Evolutionary conservation across 306 rosid species (phyloP).

Genomic region (Benincasa hispida): DNA sequence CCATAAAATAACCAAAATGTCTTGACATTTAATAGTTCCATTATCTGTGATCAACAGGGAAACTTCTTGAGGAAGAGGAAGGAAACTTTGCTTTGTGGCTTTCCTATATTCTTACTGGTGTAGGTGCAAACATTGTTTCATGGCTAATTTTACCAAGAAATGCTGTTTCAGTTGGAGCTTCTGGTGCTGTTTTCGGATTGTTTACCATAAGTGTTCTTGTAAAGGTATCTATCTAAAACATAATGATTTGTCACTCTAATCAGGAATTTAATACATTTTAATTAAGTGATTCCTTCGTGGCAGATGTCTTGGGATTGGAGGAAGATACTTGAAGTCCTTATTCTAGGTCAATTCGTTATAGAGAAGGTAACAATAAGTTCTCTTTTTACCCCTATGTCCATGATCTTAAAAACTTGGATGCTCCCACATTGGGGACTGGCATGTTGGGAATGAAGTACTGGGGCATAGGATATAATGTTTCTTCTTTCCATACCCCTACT

Average conservation of each 20-base stretch:
- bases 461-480: too few relatives aligned
- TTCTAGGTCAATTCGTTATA: constrained; percentile 86
- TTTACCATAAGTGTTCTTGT: constrained; percentile 85
- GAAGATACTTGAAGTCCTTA: constrained; percentile 95
- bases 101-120: constrained; percentile 79
- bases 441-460: neutral
- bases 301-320: constrained; percentile 99
- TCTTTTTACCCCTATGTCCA: neutral
- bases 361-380: constrained; percentile 50
- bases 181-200: constrained; percentile 94
- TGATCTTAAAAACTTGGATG: neutral
- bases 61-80: constrained; percentile 98
- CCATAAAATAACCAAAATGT: neutral
- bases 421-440: neutral
- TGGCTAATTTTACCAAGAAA: constrained; percentile 88
- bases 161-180: constrained; percentile 89
- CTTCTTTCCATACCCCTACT: too few relatives aligned
- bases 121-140: constrained; percentile 89
- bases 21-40: neutral
- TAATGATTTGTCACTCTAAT: neutral
- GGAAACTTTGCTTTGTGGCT: constrained; percentile 89
- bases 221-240: constrained; percentile 35
- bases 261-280: neutral
- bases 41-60: constrained; percentile 35
- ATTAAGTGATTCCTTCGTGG: neutral